Conservation (phyloP, 179 eudicot species). For the Camellia oleifera region DNA sequence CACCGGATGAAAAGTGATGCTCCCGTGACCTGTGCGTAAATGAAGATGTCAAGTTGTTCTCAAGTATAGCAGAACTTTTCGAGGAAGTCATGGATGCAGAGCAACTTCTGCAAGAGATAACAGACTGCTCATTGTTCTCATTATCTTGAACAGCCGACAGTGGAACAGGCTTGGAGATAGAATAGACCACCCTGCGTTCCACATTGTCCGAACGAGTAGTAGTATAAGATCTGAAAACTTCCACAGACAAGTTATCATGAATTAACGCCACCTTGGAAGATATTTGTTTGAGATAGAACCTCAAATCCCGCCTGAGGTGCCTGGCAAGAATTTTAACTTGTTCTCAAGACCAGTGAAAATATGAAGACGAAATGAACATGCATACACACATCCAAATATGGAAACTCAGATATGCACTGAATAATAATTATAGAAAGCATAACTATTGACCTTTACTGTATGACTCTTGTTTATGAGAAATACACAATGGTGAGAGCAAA, state of each 20-base stretch:
- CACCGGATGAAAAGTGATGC: conserved; percentile 16
- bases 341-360: background rate
- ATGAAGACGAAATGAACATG: background rate
- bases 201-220: conserved; percentile 24
- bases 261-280: conserved; percentile 38
- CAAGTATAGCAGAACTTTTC: conserved; percentile 22
- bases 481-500: background rate
- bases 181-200: conserved; percentile 28
- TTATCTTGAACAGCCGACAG: conserved; percentile 21
- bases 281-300: conserved; percentile 30
- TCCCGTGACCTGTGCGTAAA: conserved; percentile 14
- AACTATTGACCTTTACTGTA: background rate
- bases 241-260: conserved; percentile 29
- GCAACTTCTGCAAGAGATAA: conserved; percentile 18
- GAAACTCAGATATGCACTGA: background rate
- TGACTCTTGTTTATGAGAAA: background rate
- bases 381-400: background rate
- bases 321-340: conserved; percentile 23
- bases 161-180: conserved; percentile 35
- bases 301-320: conserved; percentile 36
- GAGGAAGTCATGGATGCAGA: conserved; percentile 27
- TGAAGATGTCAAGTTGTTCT: conserved; percentile 20
- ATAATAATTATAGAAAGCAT: background rate
- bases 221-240: conserved; percentile 14
- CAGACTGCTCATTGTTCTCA: conserved; percentile 23